Conservation (phyloP, 208 protist genomes). For the Leishmania martiniquensis region DNA sequence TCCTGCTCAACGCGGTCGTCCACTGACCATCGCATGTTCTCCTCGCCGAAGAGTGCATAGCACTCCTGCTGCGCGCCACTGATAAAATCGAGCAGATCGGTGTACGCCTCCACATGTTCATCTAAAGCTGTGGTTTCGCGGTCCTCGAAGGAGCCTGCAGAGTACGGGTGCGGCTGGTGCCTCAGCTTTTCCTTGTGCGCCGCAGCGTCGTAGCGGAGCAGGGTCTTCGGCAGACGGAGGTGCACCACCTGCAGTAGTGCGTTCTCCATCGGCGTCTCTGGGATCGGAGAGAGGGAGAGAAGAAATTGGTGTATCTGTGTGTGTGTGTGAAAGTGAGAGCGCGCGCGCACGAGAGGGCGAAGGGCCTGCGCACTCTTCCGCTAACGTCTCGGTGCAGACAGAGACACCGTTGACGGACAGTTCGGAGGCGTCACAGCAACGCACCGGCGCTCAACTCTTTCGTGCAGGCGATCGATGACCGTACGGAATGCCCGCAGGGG, state of each 20-base stretch:
- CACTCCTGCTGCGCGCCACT: slow-evolving; percentile 51
- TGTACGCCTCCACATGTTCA: slow-evolving; percentile 33
- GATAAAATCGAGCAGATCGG: slow-evolving; percentile 54
- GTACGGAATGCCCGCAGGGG: too few relatives aligned
- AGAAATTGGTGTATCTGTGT: background rate
- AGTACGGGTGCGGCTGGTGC: slow-evolving; percentile 28
- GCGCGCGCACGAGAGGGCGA: background rate
- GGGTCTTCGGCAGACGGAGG: slow-evolving; percentile 3
- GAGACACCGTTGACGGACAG: background rate
- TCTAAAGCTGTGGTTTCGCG: slow-evolving; percentile 14
- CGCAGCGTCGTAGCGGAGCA: slow-evolving; percentile 24
- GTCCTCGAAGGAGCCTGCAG: slow-evolving; percentile 14
- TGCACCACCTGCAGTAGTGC: slow-evolving; percentile 28
- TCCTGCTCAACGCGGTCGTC: slow-evolving; percentile 20
- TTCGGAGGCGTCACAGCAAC: background rate
- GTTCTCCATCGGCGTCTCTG: slow-evolving; percentile 11
- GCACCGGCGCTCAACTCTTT: background rate
- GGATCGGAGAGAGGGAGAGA: background rate
- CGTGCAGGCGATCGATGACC: too few relatives aligned
- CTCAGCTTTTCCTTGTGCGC: slow-evolving; percentile 26
- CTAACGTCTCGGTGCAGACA: background rate
- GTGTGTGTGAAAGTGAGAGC: background rate
- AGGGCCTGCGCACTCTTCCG: background rate
- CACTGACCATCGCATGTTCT: slow-evolving; percentile 24
- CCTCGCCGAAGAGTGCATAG: slow-evolving; percentile 65